Conservation (phyloP, 2,329 filamentous ascomycete species). For the Pseudocercospora ulei region DNA sequence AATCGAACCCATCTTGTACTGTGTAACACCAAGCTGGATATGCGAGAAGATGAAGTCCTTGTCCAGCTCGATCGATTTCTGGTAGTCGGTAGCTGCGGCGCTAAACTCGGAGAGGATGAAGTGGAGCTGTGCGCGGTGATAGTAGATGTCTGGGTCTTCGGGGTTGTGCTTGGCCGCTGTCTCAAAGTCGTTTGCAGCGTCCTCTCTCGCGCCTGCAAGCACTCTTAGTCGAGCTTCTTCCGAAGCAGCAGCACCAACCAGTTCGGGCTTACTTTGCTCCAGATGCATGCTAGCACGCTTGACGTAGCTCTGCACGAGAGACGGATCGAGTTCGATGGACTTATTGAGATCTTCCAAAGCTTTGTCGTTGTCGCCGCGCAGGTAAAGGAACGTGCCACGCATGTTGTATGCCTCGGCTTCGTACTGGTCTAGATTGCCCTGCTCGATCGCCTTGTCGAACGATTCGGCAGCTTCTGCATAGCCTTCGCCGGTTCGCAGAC, state of each 20-base stretch:
- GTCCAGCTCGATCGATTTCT: conserved; percentile 97
- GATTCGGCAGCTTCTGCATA: conserved; percentile 80
- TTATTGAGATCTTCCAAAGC: conserved; percentile 80
- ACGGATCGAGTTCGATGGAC: conserved; percentile 81
- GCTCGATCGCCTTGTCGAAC: conserved; percentile 79
- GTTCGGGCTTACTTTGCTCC: conserved; percentile 59
- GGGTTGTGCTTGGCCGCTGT: conserved; percentile 74
- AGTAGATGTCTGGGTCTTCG: conserved; percentile 93
- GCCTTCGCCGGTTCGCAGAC: conserved; percentile 76
- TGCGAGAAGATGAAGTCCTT: conserved; percentile 97
- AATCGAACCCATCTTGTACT: conserved; percentile 99
- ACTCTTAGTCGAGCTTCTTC: conserved; percentile 30
- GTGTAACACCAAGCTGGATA: conserved; percentile 96
- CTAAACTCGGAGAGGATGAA: conserved; percentile 94
- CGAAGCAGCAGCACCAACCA: conserved; percentile 12
- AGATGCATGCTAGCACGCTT: conserved; percentile 98
- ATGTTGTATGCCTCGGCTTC: conserved; percentile 93
- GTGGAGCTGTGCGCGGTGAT: conserved; percentile 95
- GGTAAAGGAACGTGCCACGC: conserved; percentile 88
- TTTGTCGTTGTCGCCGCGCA: conserved; percentile 75
- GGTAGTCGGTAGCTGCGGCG: conserved; percentile 94
- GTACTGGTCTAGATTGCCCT: conserved; percentile 67
- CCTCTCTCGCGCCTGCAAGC: conserved; percentile 62
- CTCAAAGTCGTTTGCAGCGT: conserved; percentile 78
- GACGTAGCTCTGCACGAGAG: conserved; percentile 91